Base-by-base conservation (phyloP, 768 basidiomycete genomes). In the Rubroboletus satanas region DNA sequence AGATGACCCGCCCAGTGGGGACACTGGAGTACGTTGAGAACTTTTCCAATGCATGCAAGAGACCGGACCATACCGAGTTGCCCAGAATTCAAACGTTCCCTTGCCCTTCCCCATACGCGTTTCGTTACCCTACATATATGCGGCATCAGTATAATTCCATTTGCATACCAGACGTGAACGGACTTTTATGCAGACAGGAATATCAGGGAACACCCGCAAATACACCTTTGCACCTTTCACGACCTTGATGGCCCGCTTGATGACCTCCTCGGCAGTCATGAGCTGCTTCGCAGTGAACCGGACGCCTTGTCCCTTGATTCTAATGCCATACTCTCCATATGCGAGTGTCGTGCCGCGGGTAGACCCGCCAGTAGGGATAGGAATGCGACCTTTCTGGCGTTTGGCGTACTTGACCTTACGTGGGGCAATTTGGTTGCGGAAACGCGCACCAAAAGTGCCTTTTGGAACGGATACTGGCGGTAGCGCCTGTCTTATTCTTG, bases 71-170 rank as follows among this genome's bases (percentile, higher is more conserved):
- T 63, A 93, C 91, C 92, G 83, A 55, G 89, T 91, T 28, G 95
- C 92, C 97, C 97, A 99, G 69, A 80, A 98, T 67, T 98, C 97
- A 64, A 98, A 98, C 0, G 89, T 83, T 44, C 97, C 97, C 72
- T 99, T 99, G 55, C 97, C 97, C 74, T 98, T 98, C 48, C 97
- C 97, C 97, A 98, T 98, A 79, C 97, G 89, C 6, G 93, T 95
- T 73, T 98, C 95, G 63, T 97, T 98, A 51, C 97, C 96, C 91
- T 93, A 56, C 7, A 33, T 15, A 26, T 31, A 45, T 45, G 39
- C 10, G 35, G 33, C 44, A 21, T 67, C 18, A 61, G 12, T 12
- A 41, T 44, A 7, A 6, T 12, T 10, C 10, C 2, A 21, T n/a
- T 7, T 12, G 21, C 15, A 10, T 10, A 17, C 5, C 37, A 45